Evolutionary conservation across 306 rosid genomes (phyloP).

Genomic region (Abrus precatorius): DNA sequence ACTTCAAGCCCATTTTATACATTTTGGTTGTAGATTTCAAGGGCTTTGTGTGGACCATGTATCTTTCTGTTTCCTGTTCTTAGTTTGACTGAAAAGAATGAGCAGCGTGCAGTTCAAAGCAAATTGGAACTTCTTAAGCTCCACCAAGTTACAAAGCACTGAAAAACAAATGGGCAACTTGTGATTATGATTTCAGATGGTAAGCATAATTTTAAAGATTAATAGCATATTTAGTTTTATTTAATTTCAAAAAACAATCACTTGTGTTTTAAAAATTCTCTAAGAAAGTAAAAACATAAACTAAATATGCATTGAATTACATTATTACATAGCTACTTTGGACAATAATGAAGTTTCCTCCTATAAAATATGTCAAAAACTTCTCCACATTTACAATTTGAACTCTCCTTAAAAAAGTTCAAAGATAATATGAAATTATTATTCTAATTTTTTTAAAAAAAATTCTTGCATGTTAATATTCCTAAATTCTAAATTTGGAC

Average conservation of each 20-base stretch:
- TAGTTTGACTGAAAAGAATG: conserved; percentile 37
- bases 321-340: conserved; percentile 6
- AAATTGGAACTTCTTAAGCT: conserved; percentile 18
- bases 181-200: conserved; percentile 18
- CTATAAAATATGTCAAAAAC: not conserved
- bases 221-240: no score
- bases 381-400: not conserved
- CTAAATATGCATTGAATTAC: not conserved
- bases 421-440: not conserved
- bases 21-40: conserved; percentile 12
- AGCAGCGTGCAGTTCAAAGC: conserved; percentile 20
- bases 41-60: conserved; percentile 12
- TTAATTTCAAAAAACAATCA: no score
- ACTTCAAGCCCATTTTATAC: conserved; percentile 34
- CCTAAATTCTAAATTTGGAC: conserved; percentile 29
- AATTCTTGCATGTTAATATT: conserved; percentile 10
- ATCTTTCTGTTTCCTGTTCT: conserved; percentile 6
- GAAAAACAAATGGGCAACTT: conserved; percentile 21
- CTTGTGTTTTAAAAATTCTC: no score
- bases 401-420: not conserved
- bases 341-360: not conserved
- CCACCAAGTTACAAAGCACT: conserved; percentile 39
- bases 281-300: no score
- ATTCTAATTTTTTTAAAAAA: no score
- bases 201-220: not conserved